These are phyloP conservation scores for Anastatica hierochuntica DNA, from an alignment of 345 rosid species.

Conservation along the genomic window DNA sequence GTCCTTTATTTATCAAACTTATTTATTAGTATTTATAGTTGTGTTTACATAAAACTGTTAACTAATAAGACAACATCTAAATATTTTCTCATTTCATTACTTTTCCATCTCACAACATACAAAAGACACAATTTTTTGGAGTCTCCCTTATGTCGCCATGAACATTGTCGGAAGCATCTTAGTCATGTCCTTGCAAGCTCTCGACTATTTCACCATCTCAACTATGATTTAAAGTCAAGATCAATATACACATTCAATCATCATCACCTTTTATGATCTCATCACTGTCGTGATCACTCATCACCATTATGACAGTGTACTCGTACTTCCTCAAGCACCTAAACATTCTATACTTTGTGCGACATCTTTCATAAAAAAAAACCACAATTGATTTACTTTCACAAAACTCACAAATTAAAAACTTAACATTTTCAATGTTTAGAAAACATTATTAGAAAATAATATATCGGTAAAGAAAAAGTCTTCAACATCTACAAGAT, in stretches of 20 bases:
- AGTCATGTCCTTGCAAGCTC: conserved; percentile 28
- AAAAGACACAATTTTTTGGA: conserved; percentile 28
- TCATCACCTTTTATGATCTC: neutral
- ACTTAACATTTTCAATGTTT: too few relatives aligned
- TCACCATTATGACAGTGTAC: conserved; percentile 34
- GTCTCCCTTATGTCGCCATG: conserved; percentile 36
- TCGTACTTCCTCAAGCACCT: conserved; percentile 28
- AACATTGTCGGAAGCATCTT: conserved; percentile 31
- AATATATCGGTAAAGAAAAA: too few relatives aligned
- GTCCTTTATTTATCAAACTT: too few relatives aligned
- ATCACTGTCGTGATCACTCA: conserved; percentile 2
- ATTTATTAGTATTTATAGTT: too few relatives aligned
- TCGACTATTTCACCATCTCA: conserved; percentile 39
- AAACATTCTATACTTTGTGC: conserved; percentile 24
- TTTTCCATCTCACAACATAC: conserved; percentile 36
- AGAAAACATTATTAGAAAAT: too few relatives aligned
- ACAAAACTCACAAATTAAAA: too few relatives aligned
- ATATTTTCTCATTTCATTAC: too few relatives aligned
- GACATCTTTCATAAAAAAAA: neutral
- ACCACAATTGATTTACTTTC: too few relatives aligned
- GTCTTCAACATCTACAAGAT: too few relatives aligned
- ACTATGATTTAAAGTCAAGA: conserved; percentile 44
- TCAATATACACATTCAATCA: conserved; percentile 33
- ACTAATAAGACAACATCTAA: too few relatives aligned
- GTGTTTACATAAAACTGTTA: too few relatives aligned